Evolutionary conservation across 345 rosid genomes (phyloP).

Genomic region (Rhodamnia rubescens): DNA sequence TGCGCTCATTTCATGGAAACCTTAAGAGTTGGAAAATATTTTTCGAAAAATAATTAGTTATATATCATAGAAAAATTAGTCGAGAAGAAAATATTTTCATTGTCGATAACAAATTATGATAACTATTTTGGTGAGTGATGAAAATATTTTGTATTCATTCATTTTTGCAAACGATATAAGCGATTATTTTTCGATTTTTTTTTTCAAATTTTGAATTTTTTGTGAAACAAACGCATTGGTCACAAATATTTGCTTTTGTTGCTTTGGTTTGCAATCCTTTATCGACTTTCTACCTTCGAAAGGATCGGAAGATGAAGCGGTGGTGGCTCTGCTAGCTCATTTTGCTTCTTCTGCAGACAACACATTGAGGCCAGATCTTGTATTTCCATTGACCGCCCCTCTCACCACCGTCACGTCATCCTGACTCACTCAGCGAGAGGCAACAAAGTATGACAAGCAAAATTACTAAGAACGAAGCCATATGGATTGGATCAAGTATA

Average conservation of each 20-base stretch:
- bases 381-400: not conserved
- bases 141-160: too few species aligned
- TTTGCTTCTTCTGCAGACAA: not conserved
- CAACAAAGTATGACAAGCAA: not conserved
- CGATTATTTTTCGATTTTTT: too few species aligned
- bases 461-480: not conserved
- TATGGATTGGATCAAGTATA: accelerated
- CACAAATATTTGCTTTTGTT: not conserved
- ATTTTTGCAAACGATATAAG: too few species aligned
- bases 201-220: too few species aligned
- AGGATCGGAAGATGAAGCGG: not conserved
- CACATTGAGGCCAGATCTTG: not conserved
- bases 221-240: too few species aligned
- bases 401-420: not conserved
- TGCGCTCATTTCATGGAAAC: too few species aligned
- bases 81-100: too few species aligned
- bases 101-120: too few species aligned
- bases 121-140: too few species aligned
- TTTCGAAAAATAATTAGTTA: too few species aligned
- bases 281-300: not conserved
- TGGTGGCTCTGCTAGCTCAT: not conserved
- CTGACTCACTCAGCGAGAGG: not conserved
- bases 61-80: too few species aligned
- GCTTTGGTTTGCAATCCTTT: not conserved
- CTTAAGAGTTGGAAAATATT: too few species aligned